Conservation (phyloP, 495 filamentous ascomycete genomes). For the Sordaria brevicollis region DNA sequence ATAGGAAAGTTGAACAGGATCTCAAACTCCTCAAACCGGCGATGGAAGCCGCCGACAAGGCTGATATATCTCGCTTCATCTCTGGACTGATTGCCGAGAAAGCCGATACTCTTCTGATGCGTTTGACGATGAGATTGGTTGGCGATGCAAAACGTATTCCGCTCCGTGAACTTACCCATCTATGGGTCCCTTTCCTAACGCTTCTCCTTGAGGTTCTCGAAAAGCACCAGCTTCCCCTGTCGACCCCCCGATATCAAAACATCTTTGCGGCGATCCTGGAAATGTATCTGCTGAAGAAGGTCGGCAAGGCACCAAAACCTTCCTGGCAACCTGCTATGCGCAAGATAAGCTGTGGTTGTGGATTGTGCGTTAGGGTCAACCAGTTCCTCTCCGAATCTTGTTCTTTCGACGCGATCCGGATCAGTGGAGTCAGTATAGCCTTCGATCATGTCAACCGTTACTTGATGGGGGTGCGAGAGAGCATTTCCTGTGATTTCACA, state of each 20-base stretch:
- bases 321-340: neutral
- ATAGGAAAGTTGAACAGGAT: no score
- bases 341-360: neutral
- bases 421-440: neutral
- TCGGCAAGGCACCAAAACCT: neutral
- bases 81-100: neutral
- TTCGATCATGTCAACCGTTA: no score
- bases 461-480: no score
- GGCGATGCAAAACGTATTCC: constrained; percentile 1
- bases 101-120: neutral
- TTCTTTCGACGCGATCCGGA: neutral
- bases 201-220: constrained; percentile 3
- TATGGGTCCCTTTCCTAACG: constrained; percentile 13
- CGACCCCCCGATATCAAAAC: constrained; percentile 5
- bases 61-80: neutral
- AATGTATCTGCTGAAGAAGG: neutral
- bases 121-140: constrained; percentile 5
- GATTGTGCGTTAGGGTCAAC: neutral
- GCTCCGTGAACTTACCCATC: neutral
- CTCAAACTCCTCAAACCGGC: no score
- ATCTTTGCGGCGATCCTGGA: constrained; percentile 9
- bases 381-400: neutral
- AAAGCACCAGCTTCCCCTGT: neutral
- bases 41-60: no score
- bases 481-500: neutral